Base-by-base conservation (phyloP, 202 grass and related monocot genomes). In the Cymbopogon flexuosus region DNA sequence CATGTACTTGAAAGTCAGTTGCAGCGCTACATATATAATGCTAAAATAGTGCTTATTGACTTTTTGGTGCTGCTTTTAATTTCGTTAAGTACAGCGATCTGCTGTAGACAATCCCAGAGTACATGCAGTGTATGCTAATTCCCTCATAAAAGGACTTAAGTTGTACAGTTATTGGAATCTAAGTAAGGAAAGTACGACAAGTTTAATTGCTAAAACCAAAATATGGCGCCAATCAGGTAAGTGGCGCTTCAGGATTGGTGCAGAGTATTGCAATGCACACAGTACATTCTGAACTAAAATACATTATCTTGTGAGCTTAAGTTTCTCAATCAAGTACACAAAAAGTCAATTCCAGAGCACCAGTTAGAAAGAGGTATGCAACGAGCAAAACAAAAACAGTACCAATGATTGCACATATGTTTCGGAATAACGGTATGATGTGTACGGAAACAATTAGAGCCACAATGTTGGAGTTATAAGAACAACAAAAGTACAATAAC, bases 351-450 rank as follows among this genome's bases (percentile, higher is more conserved):
- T 79, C 33, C 2, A 2, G 63, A 27, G 19, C 56, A 41, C 63
- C 77, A 57, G 0, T 79, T 68, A 79, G 77, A 54, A 68, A 79
- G 62, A 66, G 45, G 45, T 10, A 22, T 52, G 42, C 16, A 14
- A 51, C 10, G 24, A 49, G 5, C 39, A 47, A 64, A 77, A 64
- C 5, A 24, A 49, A 77, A 51, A 49, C 16, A 15, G 3, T 65
- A 24, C 45, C 67, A 1, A 67, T 67, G 63, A 37, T 79, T 79
- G 24, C 19, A 6, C 24, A 4, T 33, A 22, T 68, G 0, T 54
- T 66, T 80, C 11, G 27, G 29, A 89, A 78, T 49, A 82, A 16
- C 3, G 24, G 67, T 39, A 42, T 77, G 2, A 15, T n/a, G 27
- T 68, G 49, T 78, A 82, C 49, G 57, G 33, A 85, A 47, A 54